Evolutionary conservation across 306 rosid species (phyloP).

Genomic region (Begonia masoniana): DNA sequence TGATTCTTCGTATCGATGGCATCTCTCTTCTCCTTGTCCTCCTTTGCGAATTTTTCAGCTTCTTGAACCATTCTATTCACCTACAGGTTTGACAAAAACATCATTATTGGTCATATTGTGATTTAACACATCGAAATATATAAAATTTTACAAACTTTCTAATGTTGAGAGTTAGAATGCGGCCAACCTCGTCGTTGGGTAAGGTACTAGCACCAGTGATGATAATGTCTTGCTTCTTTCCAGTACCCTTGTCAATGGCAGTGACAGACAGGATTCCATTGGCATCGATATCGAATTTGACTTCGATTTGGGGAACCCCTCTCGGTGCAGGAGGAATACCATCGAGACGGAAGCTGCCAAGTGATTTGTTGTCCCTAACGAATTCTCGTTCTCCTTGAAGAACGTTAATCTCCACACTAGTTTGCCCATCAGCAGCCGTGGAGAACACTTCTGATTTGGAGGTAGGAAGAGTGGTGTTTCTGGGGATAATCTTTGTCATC

Average conservation of each 20-base stretch:
- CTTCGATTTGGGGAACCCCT: constrained; percentile 93
- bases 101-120: not conserved
- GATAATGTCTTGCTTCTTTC: constrained; percentile 88
- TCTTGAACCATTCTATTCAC: constrained; percentile 65
- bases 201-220: constrained; percentile 92
- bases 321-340: constrained; percentile 92
- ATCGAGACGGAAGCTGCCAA: constrained; percentile 83
- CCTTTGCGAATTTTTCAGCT: constrained; percentile 66
- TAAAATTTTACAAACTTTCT: not conserved
- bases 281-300: constrained; percentile 87
- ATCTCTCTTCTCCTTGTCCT: constrained; percentile 80
- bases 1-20: constrained; percentile 70
- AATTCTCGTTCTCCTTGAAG: constrained; percentile 86
- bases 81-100: constrained; percentile 19
- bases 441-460: constrained; percentile 84
- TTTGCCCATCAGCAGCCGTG: constrained; percentile 77
- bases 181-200: constrained; percentile 68
- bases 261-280: constrained; percentile 77
- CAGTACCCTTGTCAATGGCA: constrained; percentile 87
- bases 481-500: constrained; percentile 85
- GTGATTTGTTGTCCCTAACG: constrained; percentile 87
- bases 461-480: constrained; percentile 89
- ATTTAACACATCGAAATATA: not conserved
- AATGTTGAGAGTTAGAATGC: too few relatives aligned
- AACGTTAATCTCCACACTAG: constrained; percentile 69